phyloP scores from a whole-genome alignment of 192 early-diverging fungal genomes.

The Podila horticola region DNA sequence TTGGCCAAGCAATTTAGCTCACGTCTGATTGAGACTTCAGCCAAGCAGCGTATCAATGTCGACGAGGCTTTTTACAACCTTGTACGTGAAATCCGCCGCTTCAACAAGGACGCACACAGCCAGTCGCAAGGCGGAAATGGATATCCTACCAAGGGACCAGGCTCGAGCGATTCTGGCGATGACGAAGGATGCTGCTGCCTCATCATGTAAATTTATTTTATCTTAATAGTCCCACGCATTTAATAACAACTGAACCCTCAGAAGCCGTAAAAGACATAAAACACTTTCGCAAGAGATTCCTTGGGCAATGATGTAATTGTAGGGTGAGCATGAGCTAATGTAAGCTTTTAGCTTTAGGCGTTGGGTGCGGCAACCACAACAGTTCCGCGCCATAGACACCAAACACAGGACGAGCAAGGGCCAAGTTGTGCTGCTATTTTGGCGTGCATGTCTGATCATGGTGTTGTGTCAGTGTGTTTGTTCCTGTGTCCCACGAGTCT shows the following conservation, averaged over 20 bases:
- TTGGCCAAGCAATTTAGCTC: conserved; percentile 78
- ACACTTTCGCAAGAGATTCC: no score
- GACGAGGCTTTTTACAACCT: conserved; percentile 89
- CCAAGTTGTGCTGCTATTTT: background rate
- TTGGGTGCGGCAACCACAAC: no score
- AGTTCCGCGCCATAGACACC: no score
- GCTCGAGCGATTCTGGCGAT: conserved; percentile 5
- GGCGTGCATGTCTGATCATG: background rate
- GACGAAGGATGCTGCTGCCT: conserved; percentile 65
- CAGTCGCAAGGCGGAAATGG: conserved; percentile 7
- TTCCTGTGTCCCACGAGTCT: background rate
- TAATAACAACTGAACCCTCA: no score
- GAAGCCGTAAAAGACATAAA: no score
- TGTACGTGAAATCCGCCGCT: conserved; percentile 82
- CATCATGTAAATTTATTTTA: conserved; percentile 51
- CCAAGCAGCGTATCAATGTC: conserved; percentile 87
- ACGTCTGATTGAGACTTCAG: conserved; percentile 86
- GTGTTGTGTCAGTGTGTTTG: background rate
- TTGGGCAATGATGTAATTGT: no score
- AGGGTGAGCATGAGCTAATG: no score
- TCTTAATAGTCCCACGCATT: no score
- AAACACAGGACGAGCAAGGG: background rate
- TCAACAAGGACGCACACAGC: conserved; percentile 70
- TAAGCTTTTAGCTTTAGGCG: no score
- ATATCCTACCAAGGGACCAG: conserved; percentile 39